These are phyloP conservation scores for Ophiostoma himal-ulmi DNA, from an alignment of 2,329 filamentous ascomycete species.

Conservation along the genomic window DNA sequence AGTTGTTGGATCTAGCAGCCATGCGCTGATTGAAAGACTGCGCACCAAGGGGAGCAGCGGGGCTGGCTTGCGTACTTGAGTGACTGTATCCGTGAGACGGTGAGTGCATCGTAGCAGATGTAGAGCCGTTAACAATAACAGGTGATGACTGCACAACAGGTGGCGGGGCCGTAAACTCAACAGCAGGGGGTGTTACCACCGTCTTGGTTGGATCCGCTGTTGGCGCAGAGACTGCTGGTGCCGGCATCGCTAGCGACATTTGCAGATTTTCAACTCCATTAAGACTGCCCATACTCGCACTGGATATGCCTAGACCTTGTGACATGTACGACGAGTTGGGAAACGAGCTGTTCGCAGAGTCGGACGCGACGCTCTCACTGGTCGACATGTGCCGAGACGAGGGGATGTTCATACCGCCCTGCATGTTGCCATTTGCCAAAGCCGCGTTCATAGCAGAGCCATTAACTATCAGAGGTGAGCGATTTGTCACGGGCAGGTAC, in stretches of 20 bases:
- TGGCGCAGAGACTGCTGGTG: slow-evolving; percentile 1
- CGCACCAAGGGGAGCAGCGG: slow-evolving; percentile 1
- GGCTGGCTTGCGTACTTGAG: not conserved
- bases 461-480: slow-evolving; percentile 27
- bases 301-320: slow-evolving; percentile 31
- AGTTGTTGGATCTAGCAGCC: slow-evolving; percentile 28
- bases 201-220: slow-evolving; percentile 19
- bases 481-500: slow-evolving; percentile 33
- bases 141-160: slow-evolving; percentile 37
- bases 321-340: slow-evolving; percentile 32
- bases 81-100: not conserved
- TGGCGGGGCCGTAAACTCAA: slow-evolving; percentile 26
- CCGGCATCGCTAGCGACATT: slow-evolving; percentile 6
- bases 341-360: slow-evolving; percentile 18
- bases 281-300: not conserved
- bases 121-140: slow-evolving; percentile 48
- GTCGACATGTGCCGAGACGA: slow-evolving; percentile 28
- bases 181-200: slow-evolving; percentile 26
- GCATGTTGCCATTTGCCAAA: not conserved
- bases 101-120: slow-evolving; percentile 22
- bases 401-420: slow-evolving; percentile 2
- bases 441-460: slow-evolving; percentile 34
- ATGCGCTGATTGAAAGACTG: slow-evolving; percentile 34
- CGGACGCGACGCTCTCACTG: slow-evolving; percentile 29
- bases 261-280: not conserved